A percentile compares a stretch with the other conserved stretches of the same genome.
These are phyloP conservation scores for Mycena leptocephala DNA, from an alignment of 768 basidiomycete species.

Conservation along the genomic window DNA sequence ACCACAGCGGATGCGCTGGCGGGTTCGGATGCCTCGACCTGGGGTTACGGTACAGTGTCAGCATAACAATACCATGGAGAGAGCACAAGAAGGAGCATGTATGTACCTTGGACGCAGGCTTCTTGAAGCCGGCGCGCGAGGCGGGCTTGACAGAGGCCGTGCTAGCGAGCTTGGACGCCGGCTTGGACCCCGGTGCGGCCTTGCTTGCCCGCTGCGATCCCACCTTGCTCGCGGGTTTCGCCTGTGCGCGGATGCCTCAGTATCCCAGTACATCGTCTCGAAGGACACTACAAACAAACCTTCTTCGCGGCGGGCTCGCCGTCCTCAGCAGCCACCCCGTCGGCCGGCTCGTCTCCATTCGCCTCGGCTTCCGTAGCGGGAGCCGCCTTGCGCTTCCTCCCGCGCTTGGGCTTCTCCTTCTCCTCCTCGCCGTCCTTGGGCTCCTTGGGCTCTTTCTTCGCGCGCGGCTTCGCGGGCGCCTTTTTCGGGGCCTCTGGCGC, in stretches of 20 bases:
- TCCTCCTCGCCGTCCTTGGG: no score
- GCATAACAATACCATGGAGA: no score
- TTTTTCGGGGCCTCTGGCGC: conserved; percentile 57
- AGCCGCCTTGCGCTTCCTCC: conserved; percentile 60
- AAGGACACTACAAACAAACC: no score
- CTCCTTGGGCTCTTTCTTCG: conserved; percentile 69
- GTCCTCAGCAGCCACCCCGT: conserved; percentile 48
- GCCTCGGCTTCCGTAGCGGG: conserved; percentile 45
- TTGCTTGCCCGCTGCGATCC: conserved; percentile 55
- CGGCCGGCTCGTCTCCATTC: conserved; percentile 36
- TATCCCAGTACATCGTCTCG: not conserved
- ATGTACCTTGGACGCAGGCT: conserved; percentile 59
- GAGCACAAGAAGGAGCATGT: not conserved
- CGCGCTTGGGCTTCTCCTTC: no score
- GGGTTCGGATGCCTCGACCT: conserved; percentile 50
- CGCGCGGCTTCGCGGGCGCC: conserved; percentile 60
- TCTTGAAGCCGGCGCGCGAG: conserved; percentile 74
- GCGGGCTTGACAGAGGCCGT: conserved; percentile 66
- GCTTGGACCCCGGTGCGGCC: conserved; percentile 56
- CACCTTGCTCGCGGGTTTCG: conserved; percentile 57
- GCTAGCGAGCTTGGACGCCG: conserved; percentile 58
- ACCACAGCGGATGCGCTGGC: conserved; percentile 46
- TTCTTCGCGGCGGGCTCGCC: conserved; percentile 77
- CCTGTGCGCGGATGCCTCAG: conserved; percentile 36
- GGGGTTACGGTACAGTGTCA: conserved; percentile 2